Conservation (phyloP, 1,284 basidiomycete genomes). For the Porogramme epimiltina region DNA sequence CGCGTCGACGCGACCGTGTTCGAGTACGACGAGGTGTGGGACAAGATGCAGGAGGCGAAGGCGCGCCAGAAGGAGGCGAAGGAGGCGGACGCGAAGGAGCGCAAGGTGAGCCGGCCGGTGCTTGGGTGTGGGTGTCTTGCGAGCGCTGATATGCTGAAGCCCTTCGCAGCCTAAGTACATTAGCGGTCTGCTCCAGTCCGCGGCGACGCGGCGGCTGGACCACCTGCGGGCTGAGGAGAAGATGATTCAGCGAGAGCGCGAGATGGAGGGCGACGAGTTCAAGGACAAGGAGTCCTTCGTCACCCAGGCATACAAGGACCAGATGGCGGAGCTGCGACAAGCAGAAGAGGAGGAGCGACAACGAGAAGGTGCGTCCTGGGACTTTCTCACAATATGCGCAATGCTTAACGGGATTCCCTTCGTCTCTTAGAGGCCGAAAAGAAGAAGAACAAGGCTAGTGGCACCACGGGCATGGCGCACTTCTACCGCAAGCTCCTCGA, state of each 20-base stretch:
- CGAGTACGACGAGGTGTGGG: conserved; percentile 97
- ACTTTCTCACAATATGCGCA: no score
- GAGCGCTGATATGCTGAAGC: conserved; percentile 24
- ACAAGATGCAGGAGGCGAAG: conserved; percentile 91
- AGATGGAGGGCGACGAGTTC: conserved; percentile 93
- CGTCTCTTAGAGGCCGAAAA: conserved; percentile 68
- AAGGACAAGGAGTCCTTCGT: conserved; percentile 96
- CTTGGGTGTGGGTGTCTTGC: conserved; percentile 10
- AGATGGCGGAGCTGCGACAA: conserved; percentile 88
- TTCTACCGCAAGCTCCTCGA: conserved; percentile 88
- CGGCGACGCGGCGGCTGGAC: conserved; percentile 87
- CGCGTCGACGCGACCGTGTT: conserved; percentile 84
- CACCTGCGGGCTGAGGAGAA: conserved; percentile 97
- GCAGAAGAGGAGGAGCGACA: conserved; percentile 91
- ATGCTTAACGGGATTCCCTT: no score
- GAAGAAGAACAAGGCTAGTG: conserved; percentile 54
- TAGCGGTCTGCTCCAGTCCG: conserved; percentile 76
- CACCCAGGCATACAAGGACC: conserved; percentile 96
- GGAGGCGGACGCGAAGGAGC: conserved; percentile 68
- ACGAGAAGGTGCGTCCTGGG: conserved; percentile 71
- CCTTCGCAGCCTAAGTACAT: conserved; percentile 89
- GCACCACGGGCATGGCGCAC: conserved; percentile 77
- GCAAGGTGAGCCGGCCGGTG: conserved; percentile 58
- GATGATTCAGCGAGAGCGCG: conserved; percentile 93
- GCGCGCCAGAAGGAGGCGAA: conserved; percentile 72